Evolutionary conservation across 192 early-diverging fungal species (phyloP).

Genomic region (Physocladia obscura): DNA sequence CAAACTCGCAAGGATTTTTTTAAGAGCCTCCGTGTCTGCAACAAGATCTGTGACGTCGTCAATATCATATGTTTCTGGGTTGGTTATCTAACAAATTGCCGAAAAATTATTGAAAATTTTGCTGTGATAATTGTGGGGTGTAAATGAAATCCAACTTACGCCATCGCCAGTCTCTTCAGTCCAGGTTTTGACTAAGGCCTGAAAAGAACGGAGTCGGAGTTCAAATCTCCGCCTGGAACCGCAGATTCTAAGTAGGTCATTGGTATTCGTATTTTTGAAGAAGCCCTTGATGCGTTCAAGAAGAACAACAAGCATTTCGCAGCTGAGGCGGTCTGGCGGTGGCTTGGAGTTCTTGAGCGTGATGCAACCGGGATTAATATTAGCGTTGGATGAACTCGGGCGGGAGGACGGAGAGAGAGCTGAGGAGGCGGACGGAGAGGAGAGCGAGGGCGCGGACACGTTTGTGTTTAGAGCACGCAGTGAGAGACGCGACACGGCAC

Average conservation of each 20-base stretch:
- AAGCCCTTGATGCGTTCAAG: slow-evolving; percentile 30
- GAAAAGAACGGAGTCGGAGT: neutral
- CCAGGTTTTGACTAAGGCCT: slow-evolving; percentile 23
- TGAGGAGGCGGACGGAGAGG: neutral
- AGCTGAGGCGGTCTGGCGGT: neutral
- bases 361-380: neutral
- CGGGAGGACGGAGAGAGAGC: neutral
- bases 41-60: slow-evolving; percentile 15
- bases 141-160: slow-evolving; percentile 14
- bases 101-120: neutral
- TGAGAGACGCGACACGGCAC: slow-evolving; percentile 19
- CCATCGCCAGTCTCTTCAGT: slow-evolving; percentile 23
- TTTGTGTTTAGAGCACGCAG: slow-evolving; percentile 15
- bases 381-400: neutral
- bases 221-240: slow-evolving; percentile 22
- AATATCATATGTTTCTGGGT: slow-evolving; percentile 8
- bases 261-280: neutral
- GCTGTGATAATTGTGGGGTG: neutral
- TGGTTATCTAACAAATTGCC: neutral
- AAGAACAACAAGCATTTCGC: slow-evolving; percentile 9
- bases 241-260: slow-evolving; percentile 13
- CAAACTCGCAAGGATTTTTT: neutral
- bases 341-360: neutral
- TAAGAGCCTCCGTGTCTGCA: slow-evolving; percentile 6
- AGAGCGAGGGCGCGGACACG: neutral